A percentile compares a stretch with the other conserved stretches of the same genome.
phyloP scores from a whole-genome alignment of 2,329 filamentous ascomycete species.

The Didymella arachidicola region DNA sequence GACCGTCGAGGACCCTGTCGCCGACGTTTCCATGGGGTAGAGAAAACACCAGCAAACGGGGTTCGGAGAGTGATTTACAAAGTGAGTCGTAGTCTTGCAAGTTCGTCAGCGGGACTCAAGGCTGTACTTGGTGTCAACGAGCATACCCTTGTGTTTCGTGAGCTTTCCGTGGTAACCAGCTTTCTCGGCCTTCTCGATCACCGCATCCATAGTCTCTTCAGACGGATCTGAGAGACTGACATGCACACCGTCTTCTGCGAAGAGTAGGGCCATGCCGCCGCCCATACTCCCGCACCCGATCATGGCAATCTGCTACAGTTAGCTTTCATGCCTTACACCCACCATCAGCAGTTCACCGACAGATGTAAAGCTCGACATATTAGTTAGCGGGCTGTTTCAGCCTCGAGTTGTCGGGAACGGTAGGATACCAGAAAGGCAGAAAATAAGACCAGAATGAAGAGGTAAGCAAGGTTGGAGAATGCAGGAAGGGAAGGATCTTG shows the following conservation, averaged over 20 bases:
- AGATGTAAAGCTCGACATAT: slow-evolving; percentile 35
- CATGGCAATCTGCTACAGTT: slow-evolving; percentile 60
- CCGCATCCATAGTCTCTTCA: slow-evolving; percentile 57
- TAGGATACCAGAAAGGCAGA: slow-evolving; percentile 37
- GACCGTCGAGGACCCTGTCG: slow-evolving; percentile 56
- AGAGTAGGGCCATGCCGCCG: slow-evolving; percentile 65
- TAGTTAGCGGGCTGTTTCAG: slow-evolving; percentile 19
- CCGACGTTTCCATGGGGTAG: slow-evolving; percentile 59
- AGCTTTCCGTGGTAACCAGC: slow-evolving; percentile 50
- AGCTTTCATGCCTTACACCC: slow-evolving; percentile 3
- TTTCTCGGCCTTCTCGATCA: slow-evolving; percentile 53
- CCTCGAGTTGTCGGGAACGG: slow-evolving; percentile 28
- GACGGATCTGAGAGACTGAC: slow-evolving; percentile 65
- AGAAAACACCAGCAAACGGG: slow-evolving; percentile 62
- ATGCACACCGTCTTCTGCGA: slow-evolving; percentile 63
- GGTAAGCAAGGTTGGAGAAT: slow-evolving; percentile 40
- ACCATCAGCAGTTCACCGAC: slow-evolving; percentile 23
- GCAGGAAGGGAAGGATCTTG: slow-evolving; percentile 42
- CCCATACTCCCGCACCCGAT: slow-evolving; percentile 68
- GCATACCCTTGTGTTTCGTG: slow-evolving; percentile 49
- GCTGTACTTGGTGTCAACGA: not conserved
- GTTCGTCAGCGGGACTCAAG: slow-evolving; percentile 22
- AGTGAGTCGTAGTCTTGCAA: slow-evolving; percentile 59
- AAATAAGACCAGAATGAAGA: slow-evolving; percentile 41
- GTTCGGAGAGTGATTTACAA: slow-evolving; percentile 57